phyloP scores from a whole-genome alignment of 768 basidiomycete genomes.

The Pholiota conissans region DNA sequence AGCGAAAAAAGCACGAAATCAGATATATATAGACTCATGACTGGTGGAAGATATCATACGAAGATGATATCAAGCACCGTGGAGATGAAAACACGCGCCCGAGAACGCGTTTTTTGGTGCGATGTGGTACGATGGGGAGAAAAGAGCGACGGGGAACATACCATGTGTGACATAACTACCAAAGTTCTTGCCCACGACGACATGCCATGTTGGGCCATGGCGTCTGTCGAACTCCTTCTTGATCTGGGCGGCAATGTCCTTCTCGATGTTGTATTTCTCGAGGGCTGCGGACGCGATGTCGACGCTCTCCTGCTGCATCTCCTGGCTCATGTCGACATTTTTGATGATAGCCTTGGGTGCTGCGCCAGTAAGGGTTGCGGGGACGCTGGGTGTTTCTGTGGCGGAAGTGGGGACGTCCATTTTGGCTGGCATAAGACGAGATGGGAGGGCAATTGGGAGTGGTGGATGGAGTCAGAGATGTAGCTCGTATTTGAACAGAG shows the following conservation, averaged over 20 bases:
- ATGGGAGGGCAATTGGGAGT: conserved; percentile 1
- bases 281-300: conserved; percentile 84
- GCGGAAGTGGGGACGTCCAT: conserved; percentile 60
- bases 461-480: conserved; percentile 5
- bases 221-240: conserved; percentile 97
- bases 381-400: conserved; percentile 48
- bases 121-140: not conserved
- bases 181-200: conserved; percentile 99
- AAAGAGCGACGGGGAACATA: conserved; percentile 35
- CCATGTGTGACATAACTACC: conserved; percentile 98
- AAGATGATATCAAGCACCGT: not conserved
- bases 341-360: conserved; percentile 89
- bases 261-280: conserved; percentile 93
- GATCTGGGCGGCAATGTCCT: conserved; percentile 96
- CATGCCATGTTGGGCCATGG: conserved; percentile 96
- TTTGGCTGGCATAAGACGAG: conserved; percentile 50
- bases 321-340: conserved; percentile 95
- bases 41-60: conserved; percentile 8
- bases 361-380: conserved; percentile 33
- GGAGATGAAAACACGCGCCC: conserved; percentile 22
- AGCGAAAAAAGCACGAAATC: conserved; percentile 1
- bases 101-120: conserved; percentile 16
- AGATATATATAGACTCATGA: conserved; percentile 13
- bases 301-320: conserved; percentile 94
- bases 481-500: conserved; percentile 17